phyloP scores from a whole-genome alignment of 371 early-diverging fungal genomes.

The Mortierella sp. region DNA sequence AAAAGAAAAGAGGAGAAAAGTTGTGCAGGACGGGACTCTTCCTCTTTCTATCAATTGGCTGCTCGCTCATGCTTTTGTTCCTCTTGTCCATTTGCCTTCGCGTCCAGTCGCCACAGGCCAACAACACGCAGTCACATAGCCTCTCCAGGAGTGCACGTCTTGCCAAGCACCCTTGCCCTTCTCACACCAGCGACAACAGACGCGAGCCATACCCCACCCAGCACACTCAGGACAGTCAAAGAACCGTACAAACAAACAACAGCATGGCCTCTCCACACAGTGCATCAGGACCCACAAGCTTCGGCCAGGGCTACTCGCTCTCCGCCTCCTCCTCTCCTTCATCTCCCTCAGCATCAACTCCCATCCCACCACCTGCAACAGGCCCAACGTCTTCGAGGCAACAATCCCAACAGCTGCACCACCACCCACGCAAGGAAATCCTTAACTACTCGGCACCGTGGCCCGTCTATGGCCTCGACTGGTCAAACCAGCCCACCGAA shows the following conservation, averaged over 20 bases:
- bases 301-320: conserved; percentile 49
- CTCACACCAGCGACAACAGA: background rate
- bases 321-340: conserved; percentile 35
- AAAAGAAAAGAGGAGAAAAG: conserved; percentile 2
- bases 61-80: too few relatives aligned
- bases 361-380: conserved; percentile 21
- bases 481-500: conserved; percentile 80
- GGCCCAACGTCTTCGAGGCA: conserved; percentile 5
- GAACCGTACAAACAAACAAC: background rate
- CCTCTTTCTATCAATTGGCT: background rate
- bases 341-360: background rate
- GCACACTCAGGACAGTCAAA: background rate
- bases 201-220: background rate
- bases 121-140: conserved; percentile 12
- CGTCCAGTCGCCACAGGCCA: background rate
- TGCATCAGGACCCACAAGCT: conserved; percentile 25
- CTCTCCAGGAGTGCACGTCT: background rate
- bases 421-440: conserved; percentile 73
- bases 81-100: background rate
- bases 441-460: conserved; percentile 89
- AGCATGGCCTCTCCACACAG: conserved; percentile 38
- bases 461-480: conserved; percentile 89
- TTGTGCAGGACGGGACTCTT: background rate
- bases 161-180: background rate
- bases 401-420: conserved; percentile 11